Evolutionary conservation across 148 eudicot genomes (phyloP).

Genomic region (Polygonum maritimum): DNA sequence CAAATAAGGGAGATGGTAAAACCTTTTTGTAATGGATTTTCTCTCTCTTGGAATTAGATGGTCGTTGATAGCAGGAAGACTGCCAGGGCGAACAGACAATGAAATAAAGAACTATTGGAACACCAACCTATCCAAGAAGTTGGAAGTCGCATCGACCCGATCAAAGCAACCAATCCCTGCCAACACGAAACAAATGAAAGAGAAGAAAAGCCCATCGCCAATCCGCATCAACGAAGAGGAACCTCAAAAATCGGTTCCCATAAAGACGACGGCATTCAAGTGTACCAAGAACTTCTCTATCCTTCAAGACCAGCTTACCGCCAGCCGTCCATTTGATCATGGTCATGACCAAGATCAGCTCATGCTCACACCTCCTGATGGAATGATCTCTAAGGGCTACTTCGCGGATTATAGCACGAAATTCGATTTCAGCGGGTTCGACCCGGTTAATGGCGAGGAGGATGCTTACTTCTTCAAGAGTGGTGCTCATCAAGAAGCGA

Average conservation of each 20-base stretch:
- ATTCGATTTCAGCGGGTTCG: neutral
- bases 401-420: neutral
- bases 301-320: neutral
- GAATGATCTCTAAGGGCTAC: neutral
- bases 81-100: constrained; percentile 30
- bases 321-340: neutral
- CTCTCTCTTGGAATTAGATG: constrained; percentile 4
- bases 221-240: neutral
- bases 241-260: neutral
- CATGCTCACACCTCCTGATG: neutral
- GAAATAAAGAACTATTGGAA: constrained; percentile 26
- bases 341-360: neutral
- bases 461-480: neutral
- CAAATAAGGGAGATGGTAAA: too few species aligned
- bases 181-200: neutral
- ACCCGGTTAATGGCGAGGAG: neutral
- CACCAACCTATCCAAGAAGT: constrained; percentile 20
- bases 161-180: neutral
- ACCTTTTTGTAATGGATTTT: neutral
- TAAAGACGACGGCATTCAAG: constrained; percentile 9
- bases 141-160: neutral
- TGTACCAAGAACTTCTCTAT: constrained; percentile 9
- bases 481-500: neutral
- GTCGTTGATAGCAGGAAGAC: constrained; percentile 24
- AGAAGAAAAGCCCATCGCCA: neutral